Evolutionary conservation across 257 asterid genomes (phyloP), one percentile per base, ranked within the genome.

Genomic region (Solanum sejunctum): DNA sequence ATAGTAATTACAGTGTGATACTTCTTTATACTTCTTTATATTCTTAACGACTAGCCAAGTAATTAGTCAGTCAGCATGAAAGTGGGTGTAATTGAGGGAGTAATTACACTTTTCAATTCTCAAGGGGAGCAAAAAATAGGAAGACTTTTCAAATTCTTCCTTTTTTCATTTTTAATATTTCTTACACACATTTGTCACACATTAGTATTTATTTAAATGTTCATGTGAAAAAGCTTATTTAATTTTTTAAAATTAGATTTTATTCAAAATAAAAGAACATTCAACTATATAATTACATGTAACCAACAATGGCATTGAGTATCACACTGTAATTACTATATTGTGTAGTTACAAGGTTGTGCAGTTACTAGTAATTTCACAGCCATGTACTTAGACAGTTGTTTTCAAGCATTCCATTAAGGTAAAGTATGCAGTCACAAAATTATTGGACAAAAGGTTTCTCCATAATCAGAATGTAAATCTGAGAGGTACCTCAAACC

Each of bases 401-500:
- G 54, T 18, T 41, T 39, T 21, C 54, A 70, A 17, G 52, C 79
- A 39, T 39, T 26, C 54, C 54, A 8, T 70, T 3, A 72, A 28
- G 28, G 64, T 52, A 26, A 26, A 78, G 47, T 26, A 52, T 36
- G 16, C 2, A 52, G 49, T 26, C 23, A 52, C 26, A 64, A 55
- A 16, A 78, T 28, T 52, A 78, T 23, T 78, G 28, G 83, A 78
- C 49, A 78, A 26, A 16, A 78, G 9, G 64, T 52, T 49, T 58
- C 18, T 56, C 28, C 63, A 57, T 55, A 61, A 54, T 84, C 56
- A 81, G 21, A 70, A 60, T 12, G 58, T 66, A 55, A 80, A 32
- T 45, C 13, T 75, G 64, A 21, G 69, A 86, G 23, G 81, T 91
- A 96, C 99, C 99, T 95, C 88, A 93, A 86, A 83, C 95, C 98